Evolutionary conservation across 352 stramenopile genomes (phyloP).

Genomic region (Globisporangium echinulatum): DNA sequence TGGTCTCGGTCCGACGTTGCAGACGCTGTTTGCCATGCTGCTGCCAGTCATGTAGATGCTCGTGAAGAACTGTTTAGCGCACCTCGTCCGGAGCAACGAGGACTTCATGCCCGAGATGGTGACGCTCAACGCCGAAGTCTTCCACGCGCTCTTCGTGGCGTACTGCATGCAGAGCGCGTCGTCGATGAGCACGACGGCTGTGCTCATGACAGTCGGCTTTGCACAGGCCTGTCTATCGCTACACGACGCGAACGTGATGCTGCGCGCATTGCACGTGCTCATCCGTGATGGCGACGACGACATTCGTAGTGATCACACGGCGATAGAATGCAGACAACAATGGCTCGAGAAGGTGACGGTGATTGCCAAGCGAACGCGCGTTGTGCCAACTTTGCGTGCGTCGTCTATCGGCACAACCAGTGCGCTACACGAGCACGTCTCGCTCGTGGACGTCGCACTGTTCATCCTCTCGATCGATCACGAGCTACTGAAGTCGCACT

Average conservation of each 20-base stretch:
- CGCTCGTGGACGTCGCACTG: too few relatives aligned
- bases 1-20: constrained; percentile 1
- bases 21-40: constrained; percentile 18
- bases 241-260: constrained; percentile 9
- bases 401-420: too few relatives aligned
- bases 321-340: too few relatives aligned
- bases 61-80: background rate
- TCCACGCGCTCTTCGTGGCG: constrained; percentile 38
- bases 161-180: constrained; percentile 28
- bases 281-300: too few relatives aligned
- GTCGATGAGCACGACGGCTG: constrained; percentile 18
- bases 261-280: background rate
- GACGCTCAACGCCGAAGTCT: constrained; percentile 52
- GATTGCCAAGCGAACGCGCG: too few relatives aligned
- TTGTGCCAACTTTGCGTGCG: too few relatives aligned
- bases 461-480: too few relatives aligned
- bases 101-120: constrained; percentile 34
- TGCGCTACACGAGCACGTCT: too few relatives aligned
- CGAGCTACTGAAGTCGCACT: too few relatives aligned
- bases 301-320: too few relatives aligned
- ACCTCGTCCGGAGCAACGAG: background rate
- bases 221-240: constrained; percentile 25
- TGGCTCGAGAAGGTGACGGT: too few relatives aligned
- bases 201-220: constrained; percentile 27
- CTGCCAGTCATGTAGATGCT: constrained; percentile 23